Conservation (phyloP, 2,329 filamentous ascomycete genomes). For the Penicillium sclerotigenum region DNA sequence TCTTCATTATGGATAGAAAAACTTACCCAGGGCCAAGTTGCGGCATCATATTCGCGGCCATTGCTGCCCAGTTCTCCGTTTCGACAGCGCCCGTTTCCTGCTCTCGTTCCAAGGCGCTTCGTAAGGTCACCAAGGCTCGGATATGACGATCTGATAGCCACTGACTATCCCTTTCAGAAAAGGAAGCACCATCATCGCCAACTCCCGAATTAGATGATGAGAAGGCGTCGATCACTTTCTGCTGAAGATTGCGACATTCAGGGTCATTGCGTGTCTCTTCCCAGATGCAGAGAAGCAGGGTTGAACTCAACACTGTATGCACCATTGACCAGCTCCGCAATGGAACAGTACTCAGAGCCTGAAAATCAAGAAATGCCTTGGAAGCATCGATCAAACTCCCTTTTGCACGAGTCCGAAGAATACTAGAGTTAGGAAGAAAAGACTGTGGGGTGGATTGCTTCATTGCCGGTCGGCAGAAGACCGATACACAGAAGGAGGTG, state of each 20-base stretch:
- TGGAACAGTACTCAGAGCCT: constrained; percentile 31
- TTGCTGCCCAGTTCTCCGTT: neutral
- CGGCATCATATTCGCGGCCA: neutral
- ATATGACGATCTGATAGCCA: constrained; percentile 33
- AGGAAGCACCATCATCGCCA: constrained; percentile 4
- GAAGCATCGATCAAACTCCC: constrained; percentile 28
- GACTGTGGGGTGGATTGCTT: constrained; percentile 29
- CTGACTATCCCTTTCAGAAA: constrained; percentile 22
- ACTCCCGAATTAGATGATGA: constrained; percentile 18
- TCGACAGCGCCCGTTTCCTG: constrained; percentile 1
- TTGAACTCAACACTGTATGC: constrained; percentile 34
- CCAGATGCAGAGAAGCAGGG: constrained; percentile 35
- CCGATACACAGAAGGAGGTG: constrained; percentile 53
- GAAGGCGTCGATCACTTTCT: constrained; percentile 32
- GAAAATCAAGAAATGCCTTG: constrained; percentile 33
- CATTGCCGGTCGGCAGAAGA: constrained; percentile 55
- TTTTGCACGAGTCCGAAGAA: constrained; percentile 25
- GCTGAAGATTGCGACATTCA: constrained; percentile 30
- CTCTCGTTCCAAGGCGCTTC: constrained; percentile 17
- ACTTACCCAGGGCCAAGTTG: constrained; percentile 14
- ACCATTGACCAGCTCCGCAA: constrained; percentile 36
- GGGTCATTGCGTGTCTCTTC: constrained; percentile 30
- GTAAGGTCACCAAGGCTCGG: constrained; percentile 27
- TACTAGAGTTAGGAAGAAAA: neutral
- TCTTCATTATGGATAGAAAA: neutral